phyloP scores from a whole-genome alignment of 2,329 filamentous ascomycete species.

The Rugonectria rugulosa region DNA sequence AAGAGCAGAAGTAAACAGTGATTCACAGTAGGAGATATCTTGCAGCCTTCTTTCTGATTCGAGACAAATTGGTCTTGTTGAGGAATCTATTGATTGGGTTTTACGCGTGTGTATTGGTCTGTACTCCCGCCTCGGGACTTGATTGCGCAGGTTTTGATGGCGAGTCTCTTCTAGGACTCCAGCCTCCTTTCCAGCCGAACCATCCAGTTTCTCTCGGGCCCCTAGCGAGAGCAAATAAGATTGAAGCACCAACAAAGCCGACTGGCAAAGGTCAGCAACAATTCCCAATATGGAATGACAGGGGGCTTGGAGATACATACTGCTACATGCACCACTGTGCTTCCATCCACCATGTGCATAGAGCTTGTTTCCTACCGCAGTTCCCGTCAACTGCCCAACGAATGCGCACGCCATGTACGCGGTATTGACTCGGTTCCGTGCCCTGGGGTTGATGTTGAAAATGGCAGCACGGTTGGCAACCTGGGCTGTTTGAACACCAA shows the following conservation, averaged over 20 bases:
- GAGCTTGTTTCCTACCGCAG: conserved; percentile 62
- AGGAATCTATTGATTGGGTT: neutral
- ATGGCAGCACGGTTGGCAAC: conserved; percentile 77
- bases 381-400: conserved; percentile 77
- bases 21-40: neutral
- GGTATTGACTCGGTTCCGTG: conserved; percentile 79
- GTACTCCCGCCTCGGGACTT: conserved; percentile 17
- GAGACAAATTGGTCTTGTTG: neutral
- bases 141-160: conserved; percentile 2
- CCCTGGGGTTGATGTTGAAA: conserved; percentile 74
- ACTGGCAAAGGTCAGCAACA: conserved; percentile 21
- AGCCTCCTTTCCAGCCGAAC: conserved; percentile 45
- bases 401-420: conserved; percentile 83
- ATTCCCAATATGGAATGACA: neutral
- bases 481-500: conserved; percentile 76
- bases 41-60: neutral
- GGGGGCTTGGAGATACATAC: conserved; percentile 23
- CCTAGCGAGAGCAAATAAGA: conserved; percentile 40
- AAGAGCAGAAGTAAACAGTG: neutral
- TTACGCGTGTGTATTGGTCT: neutral
- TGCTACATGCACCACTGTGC: conserved; percentile 52
- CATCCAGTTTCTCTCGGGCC: conserved; percentile 43
- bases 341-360: conserved; percentile 61
- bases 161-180: conserved; percentile 29
- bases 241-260: conserved; percentile 34